These are phyloP conservation scores for Biscogniauxia sp. DNA, from an alignment of 2,329 filamentous ascomycete genomes.

Conservation along the genomic window DNA sequence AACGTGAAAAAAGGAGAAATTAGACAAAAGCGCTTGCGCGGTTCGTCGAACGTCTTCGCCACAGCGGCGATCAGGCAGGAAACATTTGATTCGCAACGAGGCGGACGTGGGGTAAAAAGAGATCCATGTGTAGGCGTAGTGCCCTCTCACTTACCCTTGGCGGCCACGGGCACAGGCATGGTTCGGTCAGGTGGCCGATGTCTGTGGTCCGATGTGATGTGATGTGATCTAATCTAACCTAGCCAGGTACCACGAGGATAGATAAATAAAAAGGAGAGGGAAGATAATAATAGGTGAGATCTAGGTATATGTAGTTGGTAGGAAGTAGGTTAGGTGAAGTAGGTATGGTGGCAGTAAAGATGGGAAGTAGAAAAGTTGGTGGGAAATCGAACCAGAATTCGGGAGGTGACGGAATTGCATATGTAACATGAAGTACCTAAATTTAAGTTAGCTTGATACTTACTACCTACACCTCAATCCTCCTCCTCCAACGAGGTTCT, in stretches of 20 bases:
- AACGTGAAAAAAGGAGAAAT: background rate
- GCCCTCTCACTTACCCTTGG: slow-evolving; percentile 36
- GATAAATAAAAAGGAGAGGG: background rate
- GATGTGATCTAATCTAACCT: too few relatives aligned
- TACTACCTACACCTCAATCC: too few relatives aligned
- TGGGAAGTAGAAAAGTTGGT: too few relatives aligned
- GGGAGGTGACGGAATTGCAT: background rate
- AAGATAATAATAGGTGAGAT: background rate
- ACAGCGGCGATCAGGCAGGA: slow-evolving; percentile 23
- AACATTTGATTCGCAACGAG: slow-evolving; percentile 24
- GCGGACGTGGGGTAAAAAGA: slow-evolving; percentile 24
- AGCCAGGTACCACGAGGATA: background rate
- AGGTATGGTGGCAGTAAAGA: too few relatives aligned
- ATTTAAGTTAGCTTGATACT: background rate
- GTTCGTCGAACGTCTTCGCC: slow-evolving; percentile 20
- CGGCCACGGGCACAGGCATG: slow-evolving; percentile 37
- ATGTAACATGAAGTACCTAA: too few relatives aligned
- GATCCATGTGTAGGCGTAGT: background rate
- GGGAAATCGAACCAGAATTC: background rate
- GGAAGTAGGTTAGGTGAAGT: too few relatives aligned
- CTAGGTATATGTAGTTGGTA: too few relatives aligned
- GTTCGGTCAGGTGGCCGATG: background rate
- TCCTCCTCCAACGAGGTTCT: background rate
- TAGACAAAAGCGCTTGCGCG: slow-evolving; percentile 19
- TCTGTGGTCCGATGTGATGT: too few relatives aligned